Conservation (phyloP, 2,329 filamentous ascomycete genomes). For the Cladosporium sp. region DNA sequence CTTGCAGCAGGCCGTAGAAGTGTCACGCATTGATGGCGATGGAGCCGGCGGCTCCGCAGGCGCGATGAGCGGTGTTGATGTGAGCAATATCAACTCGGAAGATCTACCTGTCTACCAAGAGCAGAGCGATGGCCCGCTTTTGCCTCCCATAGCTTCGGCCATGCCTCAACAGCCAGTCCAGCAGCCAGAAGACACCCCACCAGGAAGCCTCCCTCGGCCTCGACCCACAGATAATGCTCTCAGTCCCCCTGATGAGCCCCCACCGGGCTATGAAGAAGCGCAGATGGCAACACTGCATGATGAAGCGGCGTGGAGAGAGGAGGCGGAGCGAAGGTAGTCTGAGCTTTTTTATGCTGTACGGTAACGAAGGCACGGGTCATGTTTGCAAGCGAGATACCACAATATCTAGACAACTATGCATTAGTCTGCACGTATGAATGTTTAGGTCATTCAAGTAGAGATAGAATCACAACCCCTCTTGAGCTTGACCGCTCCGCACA, state of each 20-base stretch:
- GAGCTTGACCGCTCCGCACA: too few species aligned
- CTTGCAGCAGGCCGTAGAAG: constrained; percentile 71
- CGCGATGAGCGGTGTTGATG: constrained; percentile 45
- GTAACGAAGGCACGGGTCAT: not conserved
- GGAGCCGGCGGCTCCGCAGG: constrained; percentile 23
- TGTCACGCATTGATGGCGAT: constrained; percentile 45
- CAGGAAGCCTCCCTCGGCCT: constrained; percentile 17
- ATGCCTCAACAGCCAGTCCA: constrained; percentile 17
- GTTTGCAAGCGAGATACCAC: constrained; percentile 3
- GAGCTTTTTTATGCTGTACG: not conserved
- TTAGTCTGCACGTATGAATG: not conserved
- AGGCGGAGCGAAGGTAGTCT: constrained; percentile 14
- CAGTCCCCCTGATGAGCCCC: constrained; percentile 63
- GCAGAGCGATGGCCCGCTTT: constrained; percentile 33
- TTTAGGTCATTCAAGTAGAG: too few species aligned
- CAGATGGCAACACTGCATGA: constrained; percentile 73
- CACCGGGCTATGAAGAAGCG: constrained; percentile 85
- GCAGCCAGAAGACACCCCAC: constrained; percentile 17
- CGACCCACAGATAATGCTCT: constrained; percentile 27
- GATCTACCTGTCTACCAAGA: constrained; percentile 83
- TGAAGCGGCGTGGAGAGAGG: constrained; percentile 55
- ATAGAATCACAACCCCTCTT: too few species aligned
- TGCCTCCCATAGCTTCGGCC: constrained; percentile 27
- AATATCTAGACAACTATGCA: not conserved
- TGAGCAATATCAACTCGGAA: constrained; percentile 68